phyloP scores from a whole-genome alignment of 495 filamentous ascomycete species.

The Hyaloscypha bicolor region DNA sequence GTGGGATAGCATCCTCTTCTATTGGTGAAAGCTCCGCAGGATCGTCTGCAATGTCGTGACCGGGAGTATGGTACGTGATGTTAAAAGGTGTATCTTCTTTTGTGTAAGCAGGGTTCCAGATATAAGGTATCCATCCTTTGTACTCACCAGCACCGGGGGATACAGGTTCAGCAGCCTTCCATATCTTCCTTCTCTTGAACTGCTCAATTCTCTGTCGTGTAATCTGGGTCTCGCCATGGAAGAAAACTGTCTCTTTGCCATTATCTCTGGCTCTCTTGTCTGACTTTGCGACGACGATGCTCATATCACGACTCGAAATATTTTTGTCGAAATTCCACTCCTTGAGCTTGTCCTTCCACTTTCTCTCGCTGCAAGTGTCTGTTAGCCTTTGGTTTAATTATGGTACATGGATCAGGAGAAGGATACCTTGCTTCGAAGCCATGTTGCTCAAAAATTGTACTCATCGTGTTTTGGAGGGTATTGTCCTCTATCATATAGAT shows the following conservation, averaged over 20 bases:
- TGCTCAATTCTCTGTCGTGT: neutral
- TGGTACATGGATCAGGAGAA: neutral
- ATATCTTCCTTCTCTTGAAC: slow-evolving; percentile 10
- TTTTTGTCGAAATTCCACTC: slow-evolving; percentile 14
- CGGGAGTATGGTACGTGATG: neutral
- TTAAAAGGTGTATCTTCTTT: neutral
- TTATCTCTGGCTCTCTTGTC: slow-evolving; percentile 6
- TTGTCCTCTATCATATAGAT: slow-evolving; percentile 9
- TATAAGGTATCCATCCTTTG: neutral
- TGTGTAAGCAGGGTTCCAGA: neutral
- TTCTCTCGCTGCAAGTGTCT: slow-evolving; percentile 1
- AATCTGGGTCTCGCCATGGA: neutral
- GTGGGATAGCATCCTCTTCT: too few relatives aligned
- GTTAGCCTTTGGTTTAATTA: neutral
- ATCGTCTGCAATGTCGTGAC: neutral
- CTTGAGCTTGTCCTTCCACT: slow-evolving; percentile 18
- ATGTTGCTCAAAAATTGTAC: neutral
- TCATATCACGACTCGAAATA: neutral
- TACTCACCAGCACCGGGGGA: slow-evolving; percentile 5
- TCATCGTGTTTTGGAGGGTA: neutral
- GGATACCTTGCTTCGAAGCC: slow-evolving; percentile 7
- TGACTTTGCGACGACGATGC: neutral
- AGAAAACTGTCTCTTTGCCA: slow-evolving; percentile 11
- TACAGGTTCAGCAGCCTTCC: neutral
- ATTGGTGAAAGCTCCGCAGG: too few relatives aligned